Evolutionary conservation across 345 rosid genomes (phyloP), one percentile per base, ranked within the genome.

Genomic region (Ceriops zippeliana): DNA sequence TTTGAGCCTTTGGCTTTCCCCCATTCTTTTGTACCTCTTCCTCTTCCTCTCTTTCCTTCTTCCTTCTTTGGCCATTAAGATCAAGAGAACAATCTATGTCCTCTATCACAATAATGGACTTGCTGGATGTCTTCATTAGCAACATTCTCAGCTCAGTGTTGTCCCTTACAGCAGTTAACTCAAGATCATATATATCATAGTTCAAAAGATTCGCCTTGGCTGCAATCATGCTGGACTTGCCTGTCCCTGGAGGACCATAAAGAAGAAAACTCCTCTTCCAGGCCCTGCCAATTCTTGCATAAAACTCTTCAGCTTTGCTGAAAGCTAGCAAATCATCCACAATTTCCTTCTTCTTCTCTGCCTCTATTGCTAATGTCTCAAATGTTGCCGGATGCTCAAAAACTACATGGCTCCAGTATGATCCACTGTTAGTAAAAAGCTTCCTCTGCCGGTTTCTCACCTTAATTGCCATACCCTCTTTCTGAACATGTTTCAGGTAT

Each of bases 351-450:
- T 58, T 15, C 59, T 67, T 72, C 32, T 62, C 53, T 20, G 72
- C 62, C 28, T 74, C 83, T 81, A 79, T 76, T 0, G 81, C 85
- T 1, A 78, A 32, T 5, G 80, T 78, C 5, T 73, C 42, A 59
- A 79, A 82, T 5, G 75, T 74, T 11, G 81, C 75, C 6, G 81
- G 86, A 35, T 82, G 86, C 61, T 82, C 73, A 34, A 79, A 79
- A 21, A 49, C 58, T 0, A 75, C 81, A 42, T 72, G 73, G 34
- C 79, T 4, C 83, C 83, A 82, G 68, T 63, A 76, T 0, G 86
- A 76, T 0, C 80, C 80, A 34, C 79, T 78, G 62, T 88, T 88
- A 3, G 89, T 84, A 57, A 74, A 84, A 49, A 88, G 82, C 82
- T 86, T 86, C 67, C 81, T 75, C 81, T 81, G 78, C 54, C 85